Conservation (phyloP, 345 rosid genomes). For the Salix dunnii region DNA sequence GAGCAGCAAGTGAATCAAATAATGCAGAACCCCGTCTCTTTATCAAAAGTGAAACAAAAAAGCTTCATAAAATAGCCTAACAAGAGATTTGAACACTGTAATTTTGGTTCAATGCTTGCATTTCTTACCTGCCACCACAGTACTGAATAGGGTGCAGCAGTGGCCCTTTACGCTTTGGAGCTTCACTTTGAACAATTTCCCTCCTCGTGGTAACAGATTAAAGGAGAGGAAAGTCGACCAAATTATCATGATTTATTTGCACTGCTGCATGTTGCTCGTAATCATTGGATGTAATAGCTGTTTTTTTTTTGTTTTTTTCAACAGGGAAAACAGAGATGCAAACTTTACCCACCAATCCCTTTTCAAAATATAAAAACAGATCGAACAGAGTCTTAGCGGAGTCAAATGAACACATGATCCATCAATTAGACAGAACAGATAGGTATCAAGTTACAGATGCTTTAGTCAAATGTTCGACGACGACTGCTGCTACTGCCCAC, state of each 20-base stretch:
- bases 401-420: too few species aligned
- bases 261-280: neutral
- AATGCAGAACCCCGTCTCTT: neutral
- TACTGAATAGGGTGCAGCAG: neutral
- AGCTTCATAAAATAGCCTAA: neutral
- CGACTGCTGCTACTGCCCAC: too few species aligned
- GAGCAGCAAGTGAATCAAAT: neutral
- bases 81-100: neutral
- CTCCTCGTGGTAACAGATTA: too few species aligned
- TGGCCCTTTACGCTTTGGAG: too few species aligned
- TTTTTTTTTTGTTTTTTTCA: too few species aligned
- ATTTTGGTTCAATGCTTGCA: constrained; percentile 8
- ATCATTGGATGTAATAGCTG: too few species aligned
- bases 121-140: neutral
- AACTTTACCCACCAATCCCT: too few species aligned
- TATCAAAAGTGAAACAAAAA: neutral
- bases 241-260: neutral
- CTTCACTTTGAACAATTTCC: too few species aligned
- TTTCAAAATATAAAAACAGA: too few species aligned
- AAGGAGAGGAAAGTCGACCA: neutral
- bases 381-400: too few species aligned
- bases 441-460: neutral
- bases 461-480: neutral
- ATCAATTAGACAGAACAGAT: too few species aligned
- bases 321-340: too few species aligned